These are phyloP conservation scores for Datura wrightii DNA, from an alignment of 257 asterid species.

Conservation along the genomic window DNA sequence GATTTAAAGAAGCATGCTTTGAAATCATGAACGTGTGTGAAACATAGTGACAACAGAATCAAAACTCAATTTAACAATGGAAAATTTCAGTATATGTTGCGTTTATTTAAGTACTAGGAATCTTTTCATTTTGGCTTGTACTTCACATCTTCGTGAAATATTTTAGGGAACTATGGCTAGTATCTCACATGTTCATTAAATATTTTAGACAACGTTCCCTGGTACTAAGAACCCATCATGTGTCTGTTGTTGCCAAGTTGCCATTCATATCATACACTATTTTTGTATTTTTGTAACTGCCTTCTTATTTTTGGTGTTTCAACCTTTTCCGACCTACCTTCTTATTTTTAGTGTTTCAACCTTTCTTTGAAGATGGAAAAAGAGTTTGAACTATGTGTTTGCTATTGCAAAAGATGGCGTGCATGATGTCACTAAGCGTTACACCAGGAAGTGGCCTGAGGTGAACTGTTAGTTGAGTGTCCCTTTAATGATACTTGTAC, in stretches of 20 bases:
- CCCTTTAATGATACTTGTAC: not conserved
- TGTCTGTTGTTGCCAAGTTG: conserved; percentile 20
- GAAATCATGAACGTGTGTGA: not conserved
- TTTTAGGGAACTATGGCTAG: not conserved
- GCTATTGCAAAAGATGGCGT: conserved; percentile 86
- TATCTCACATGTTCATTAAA: not conserved
- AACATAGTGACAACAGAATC: not conserved
- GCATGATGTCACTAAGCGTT: conserved; percentile 92
- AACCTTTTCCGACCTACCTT: conserved; percentile 11
- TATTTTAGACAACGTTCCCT: not conserved
- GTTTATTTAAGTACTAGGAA: not conserved
- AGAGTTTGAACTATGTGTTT: conserved; percentile 72
- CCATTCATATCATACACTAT: not conserved
- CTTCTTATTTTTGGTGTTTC: conserved; percentile 20
- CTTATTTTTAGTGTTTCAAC: conserved; percentile 39
- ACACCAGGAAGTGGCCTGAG: conserved; percentile 93
- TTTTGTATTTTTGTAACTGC: not conserved
- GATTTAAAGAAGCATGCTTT: not conserved
- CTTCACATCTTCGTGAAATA: conserved; percentile 3
- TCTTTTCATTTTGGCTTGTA: not conserved
- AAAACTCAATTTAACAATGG: not conserved
- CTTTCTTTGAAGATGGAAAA: conserved; percentile 76
- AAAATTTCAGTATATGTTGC: not conserved
- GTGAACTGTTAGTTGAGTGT: conserved; percentile 41
- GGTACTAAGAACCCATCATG: not conserved